A percentile compares a stretch with the other conserved stretches of the same genome.
phyloP scores from a whole-genome alignment of 2,329 filamentous ascomycete species.

The Stachybotrys chlorohalonatus region DNA sequence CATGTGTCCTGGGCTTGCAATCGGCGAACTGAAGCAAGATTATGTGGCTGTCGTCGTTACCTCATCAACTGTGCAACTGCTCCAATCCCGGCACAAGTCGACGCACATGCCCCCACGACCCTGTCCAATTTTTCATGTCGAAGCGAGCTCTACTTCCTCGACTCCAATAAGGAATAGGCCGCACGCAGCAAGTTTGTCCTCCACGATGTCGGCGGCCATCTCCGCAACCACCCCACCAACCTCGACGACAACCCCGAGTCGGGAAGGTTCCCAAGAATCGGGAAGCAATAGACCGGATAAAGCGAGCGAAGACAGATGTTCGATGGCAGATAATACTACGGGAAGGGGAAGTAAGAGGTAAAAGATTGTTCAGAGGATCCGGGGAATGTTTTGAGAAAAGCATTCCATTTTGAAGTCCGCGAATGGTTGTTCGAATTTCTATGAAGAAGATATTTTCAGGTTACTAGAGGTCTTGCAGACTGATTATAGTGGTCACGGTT shows the following conservation, averaged over 20 bases:
- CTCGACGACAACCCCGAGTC: neutral
- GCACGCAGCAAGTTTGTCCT: neutral
- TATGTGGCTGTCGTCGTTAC: neutral
- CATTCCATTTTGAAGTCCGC: too few relatives aligned
- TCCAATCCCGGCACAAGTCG: neutral
- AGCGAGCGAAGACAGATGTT: neutral
- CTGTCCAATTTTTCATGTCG: neutral
- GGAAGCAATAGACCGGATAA: neutral
- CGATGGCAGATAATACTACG: neutral
- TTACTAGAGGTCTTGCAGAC: too few relatives aligned
- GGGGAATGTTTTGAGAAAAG: neutral
- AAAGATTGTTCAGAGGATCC: neutral
- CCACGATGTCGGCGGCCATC: neutral
- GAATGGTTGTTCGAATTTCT: too few relatives aligned
- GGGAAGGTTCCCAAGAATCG: neutral
- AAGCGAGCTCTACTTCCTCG: neutral
- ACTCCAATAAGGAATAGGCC: neutral
- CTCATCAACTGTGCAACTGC: neutral
- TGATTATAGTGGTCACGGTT: too few relatives aligned
- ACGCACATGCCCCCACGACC: neutral
- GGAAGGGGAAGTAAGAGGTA: neutral
- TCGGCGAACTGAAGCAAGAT: neutral
- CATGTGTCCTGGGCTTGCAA: neutral
- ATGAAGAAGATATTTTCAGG: too few relatives aligned
- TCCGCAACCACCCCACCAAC: neutral